Evolutionary conservation across 805 yeast genomes (phyloP), one percentile per base, ranked within the genome.

Genomic region (Maudiozyma serrabonitensis): DNA sequence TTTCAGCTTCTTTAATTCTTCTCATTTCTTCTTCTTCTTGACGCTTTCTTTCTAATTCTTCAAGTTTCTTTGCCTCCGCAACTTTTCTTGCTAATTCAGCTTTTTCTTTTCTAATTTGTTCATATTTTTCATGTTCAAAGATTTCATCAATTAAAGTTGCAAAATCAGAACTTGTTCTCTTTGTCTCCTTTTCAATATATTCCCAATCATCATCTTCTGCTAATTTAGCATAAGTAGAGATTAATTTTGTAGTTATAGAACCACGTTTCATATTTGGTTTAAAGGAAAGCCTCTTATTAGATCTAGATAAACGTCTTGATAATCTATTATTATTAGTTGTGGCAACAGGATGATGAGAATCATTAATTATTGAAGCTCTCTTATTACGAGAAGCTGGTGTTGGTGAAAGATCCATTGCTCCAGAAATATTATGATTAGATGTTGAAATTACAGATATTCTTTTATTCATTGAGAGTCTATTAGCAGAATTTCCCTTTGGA

Each of bases 111-210:
- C 74, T 78, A 55, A 74, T 67, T 59, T 76, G 81, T 52, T 80
- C 85, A 47, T 74, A 79, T 55, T 75, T 76, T 59, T 82, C 89
- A 63, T 82, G 84, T 57, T 79, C 84, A 71, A 84, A 84, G 50
- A 84, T 79, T 64, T 79, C 81, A 67, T 84, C 91, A 70, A 88
- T 82, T 41, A 84, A 69, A 2, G 84, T 76, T 12, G 89, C 93
- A 70, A 84, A 84, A 53, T 84, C 85, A 15, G 87, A 81, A 37
- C 87, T 80, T 1, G 90, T 82, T 65, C 93, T 74, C 66, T 78
- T 82, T 6, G 88, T 81, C 62, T 81, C 87, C 58, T 77, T 80
- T 57, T 82, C 86, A 65, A 83, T 76, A 56, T 77, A 77, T 57
- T 80, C 84, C 80, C 87, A 79, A 52, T 80, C 84, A 41, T 76